Evolutionary conservation across 169 alveolate genomes (phyloP).

Genomic region (Plasmodium cynomolgi): DNA sequence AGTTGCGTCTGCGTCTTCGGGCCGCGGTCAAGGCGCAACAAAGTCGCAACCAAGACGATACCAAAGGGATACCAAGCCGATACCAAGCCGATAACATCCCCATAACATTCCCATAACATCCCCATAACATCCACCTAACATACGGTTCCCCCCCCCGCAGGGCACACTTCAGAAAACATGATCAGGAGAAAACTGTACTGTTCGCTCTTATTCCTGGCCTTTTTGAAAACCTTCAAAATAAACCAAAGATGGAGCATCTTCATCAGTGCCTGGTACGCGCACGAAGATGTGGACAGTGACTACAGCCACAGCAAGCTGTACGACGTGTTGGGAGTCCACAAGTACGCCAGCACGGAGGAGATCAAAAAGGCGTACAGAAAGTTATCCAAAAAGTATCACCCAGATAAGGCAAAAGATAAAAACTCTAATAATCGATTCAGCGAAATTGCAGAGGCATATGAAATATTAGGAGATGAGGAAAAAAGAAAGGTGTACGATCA

Average conservation of each 20-base stretch:
- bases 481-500: conserved; percentile 90
- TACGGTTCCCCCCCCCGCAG: background rate
- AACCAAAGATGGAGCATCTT: conserved; percentile 28
- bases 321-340: conserved; percentile 83
- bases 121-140: background rate
- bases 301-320: conserved; percentile 75
- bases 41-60: background rate
- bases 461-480: conserved; percentile 90
- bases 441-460: conserved; percentile 93
- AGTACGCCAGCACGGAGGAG: conserved; percentile 86
- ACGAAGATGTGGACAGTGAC: conserved; percentile 53
- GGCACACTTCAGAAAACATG: conserved; percentile 26
- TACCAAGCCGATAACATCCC: background rate
- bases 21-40: background rate
- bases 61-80: background rate
- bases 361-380: conserved; percentile 93
- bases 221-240: background rate
- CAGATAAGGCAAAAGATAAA: conserved; percentile 89
- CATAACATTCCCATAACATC: too few species aligned
- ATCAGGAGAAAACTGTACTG: conserved; percentile 21
- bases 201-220: conserved; percentile 10
- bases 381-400: conserved; percentile 90
- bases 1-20: background rate
- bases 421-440: conserved; percentile 90
- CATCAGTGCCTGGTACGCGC: conserved; percentile 47